Conservation (phyloP, 192 early-diverging fungal species). For the Chytriomyces sp. region DNA sequence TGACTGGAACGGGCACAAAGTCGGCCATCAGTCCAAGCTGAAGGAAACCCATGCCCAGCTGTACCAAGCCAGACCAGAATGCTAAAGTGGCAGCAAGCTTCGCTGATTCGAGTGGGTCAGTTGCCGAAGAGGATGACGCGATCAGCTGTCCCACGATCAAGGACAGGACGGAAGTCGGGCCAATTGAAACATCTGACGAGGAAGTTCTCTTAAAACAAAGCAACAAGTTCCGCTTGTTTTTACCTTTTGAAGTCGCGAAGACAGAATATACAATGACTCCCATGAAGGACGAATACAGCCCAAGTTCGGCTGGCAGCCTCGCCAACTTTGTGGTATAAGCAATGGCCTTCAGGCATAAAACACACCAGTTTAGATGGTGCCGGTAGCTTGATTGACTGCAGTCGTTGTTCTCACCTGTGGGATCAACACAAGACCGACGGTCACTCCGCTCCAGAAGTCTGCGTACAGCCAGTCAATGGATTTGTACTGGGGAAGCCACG, state of each 20-base stretch:
- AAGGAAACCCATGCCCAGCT: conserved; percentile 73
- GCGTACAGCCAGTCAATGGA: too few relatives aligned
- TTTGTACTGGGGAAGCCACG: too few relatives aligned
- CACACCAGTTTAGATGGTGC: not conserved
- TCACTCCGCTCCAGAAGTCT: conserved; percentile 50
- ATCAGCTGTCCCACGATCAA: conserved; percentile 73
- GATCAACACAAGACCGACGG: conserved; percentile 73
- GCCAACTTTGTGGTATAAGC: conserved; percentile 77
- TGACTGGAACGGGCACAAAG: conserved; percentile 72
- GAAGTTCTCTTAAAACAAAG: not conserved
- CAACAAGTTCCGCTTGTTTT: not conserved
- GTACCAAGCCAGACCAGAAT: conserved; percentile 73
- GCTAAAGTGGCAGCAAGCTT: conserved; percentile 64
- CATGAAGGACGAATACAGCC: conserved; percentile 76
- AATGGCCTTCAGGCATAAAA: conserved; percentile 37
- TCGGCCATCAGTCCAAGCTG: conserved; percentile 85
- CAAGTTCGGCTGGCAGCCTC: conserved; percentile 71
- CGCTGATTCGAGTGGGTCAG: conserved; percentile 34
- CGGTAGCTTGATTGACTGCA: not conserved
- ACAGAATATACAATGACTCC: conserved; percentile 72
- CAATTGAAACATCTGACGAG: conserved; percentile 62
- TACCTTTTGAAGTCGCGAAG: conserved; percentile 73
- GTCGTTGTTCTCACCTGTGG: conserved; percentile 54
- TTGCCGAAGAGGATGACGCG: conserved; percentile 39
- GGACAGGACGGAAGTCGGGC: conserved; percentile 78